Percentiles rank a stretch among this genome's conserved stretches.
These are phyloP conservation scores for Ambrosia trifida DNA, from an alignment of 129 eudicot species.

Conservation along the genomic window DNA sequence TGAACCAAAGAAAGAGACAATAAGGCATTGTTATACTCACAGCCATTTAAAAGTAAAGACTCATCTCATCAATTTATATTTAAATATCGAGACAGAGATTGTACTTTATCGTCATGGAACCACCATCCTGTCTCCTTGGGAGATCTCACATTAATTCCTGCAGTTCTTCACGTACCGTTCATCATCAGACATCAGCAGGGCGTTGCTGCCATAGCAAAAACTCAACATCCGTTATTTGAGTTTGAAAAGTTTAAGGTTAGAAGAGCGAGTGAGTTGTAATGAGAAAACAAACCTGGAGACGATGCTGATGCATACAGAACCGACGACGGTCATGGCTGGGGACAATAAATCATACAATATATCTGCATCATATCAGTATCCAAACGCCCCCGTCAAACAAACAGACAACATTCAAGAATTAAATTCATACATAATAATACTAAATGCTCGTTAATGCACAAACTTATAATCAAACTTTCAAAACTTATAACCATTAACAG, in stretches of 20 bases:
- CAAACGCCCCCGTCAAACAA: neutral
- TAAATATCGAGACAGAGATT: constrained; percentile 15
- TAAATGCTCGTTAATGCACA: neutral
- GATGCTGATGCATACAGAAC: constrained; percentile 78
- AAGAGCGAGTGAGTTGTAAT: neutral
- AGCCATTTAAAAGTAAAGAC: constrained; percentile 15
- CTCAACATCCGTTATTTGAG: neutral
- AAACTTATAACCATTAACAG: neutral
- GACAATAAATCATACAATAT: constrained; percentile 86
- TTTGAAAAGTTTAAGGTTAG: neutral
- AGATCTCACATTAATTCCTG: constrained; percentile 84
- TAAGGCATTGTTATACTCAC: neutral
- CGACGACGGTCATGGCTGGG: constrained; percentile 87
- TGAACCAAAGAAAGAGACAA: neutral
- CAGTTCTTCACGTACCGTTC: constrained; percentile 94
- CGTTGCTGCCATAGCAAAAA: constrained; percentile 60
- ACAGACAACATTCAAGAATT: neutral
- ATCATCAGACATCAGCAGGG: constrained; percentile 87
- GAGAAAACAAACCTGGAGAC: constrained; percentile 54
- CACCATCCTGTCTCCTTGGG: constrained; percentile 99
- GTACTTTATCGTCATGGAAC: constrained; percentile 96
- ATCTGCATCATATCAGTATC: constrained; percentile 46
- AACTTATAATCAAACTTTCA: constrained; percentile 1
- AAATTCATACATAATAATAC: neutral
- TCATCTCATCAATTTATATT: constrained; percentile 1